Conservation (phyloP, 2,329 filamentous ascomycete species). For the Pyrenophora teres region DNA sequence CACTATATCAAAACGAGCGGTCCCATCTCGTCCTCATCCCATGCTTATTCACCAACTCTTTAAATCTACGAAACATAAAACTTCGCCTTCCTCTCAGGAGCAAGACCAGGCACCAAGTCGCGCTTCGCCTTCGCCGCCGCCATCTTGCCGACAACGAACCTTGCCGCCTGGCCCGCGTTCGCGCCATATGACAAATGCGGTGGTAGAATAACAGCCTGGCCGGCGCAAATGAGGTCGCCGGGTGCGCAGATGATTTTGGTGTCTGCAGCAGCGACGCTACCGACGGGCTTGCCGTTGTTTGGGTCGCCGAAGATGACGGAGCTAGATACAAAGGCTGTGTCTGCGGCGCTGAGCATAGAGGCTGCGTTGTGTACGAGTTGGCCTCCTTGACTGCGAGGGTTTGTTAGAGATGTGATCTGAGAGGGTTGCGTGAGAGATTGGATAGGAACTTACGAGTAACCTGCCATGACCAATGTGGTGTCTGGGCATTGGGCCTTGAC, state of each 20-base stretch:
- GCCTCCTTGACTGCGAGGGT: constrained; percentile 40
- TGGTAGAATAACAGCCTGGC: constrained; percentile 33
- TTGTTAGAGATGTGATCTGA: neutral
- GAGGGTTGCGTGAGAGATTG: no score
- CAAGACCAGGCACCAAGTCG: neutral
- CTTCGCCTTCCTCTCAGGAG: constrained; percentile 5
- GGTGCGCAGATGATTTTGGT: constrained; percentile 43
- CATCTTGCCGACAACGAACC: constrained; percentile 35
- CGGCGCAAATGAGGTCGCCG: constrained; percentile 44
- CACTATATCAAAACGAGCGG: neutral
- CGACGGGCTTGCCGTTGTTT: constrained; percentile 41
- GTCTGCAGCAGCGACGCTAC: constrained; percentile 36
- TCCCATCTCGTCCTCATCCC: neutral
- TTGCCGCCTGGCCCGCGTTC: constrained; percentile 39
- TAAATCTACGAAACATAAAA: constrained; percentile 4
- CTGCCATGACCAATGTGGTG: constrained; percentile 54
- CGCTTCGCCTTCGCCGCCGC: constrained; percentile 9
- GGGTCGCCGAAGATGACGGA: constrained; percentile 48
- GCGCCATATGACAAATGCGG: constrained; percentile 44
- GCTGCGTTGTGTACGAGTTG: constrained; percentile 55
- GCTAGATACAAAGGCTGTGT: constrained; percentile 29
- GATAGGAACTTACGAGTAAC: constrained; percentile 52
- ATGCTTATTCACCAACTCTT: neutral
- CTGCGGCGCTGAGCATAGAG: constrained; percentile 29
- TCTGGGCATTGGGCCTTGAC: constrained; percentile 51